Base-by-base conservation (phyloP, 805 yeast species). In the Cyberlindnera suaveolens region DNA sequence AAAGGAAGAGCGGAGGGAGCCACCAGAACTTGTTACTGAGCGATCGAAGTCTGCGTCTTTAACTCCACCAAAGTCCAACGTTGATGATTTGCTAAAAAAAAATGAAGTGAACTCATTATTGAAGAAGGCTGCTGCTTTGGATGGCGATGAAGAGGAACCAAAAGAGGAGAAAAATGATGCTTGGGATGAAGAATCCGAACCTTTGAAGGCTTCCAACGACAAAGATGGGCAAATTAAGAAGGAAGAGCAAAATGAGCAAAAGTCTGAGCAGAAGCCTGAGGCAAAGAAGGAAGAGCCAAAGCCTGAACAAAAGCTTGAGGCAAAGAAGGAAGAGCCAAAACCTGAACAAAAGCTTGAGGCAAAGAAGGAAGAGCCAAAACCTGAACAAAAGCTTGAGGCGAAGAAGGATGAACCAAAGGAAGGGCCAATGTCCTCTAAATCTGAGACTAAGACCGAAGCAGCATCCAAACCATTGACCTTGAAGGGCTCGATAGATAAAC, bases 401-500 rank as follows among this genome's bases (percentile, higher is more conserved):
- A n/a, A n/a, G n/a, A 43, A 44, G 27, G 42, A 41, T 7, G 55
- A 51, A 31, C 47, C 54, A 14, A 16, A 48, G 48, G 55, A 47
- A 33, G 49, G 44, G 31, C 40, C 43, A 16, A 40, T 42, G 19
- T 38, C 44, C 33, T 29, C 31, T 8, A 49, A 39, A 23, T 9
- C 51, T 31, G 50, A 41, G 34, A 51, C 53, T 26, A 37, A 53
- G 3, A 27, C 38, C 38, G 41, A 31, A 3, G 23, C 36, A 9
- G 20, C 41, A 3, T 34, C 62, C 15, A 60, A 67, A 26, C 77
- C 85, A 16, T 72, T 84, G 29, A 84, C 89, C 1, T 68, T 85
- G 46, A 82, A 82, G 54, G 82, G 77, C 9, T 78, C 88, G 1
- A 81, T 85, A 29, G 91, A 82, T 50, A 81, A 75, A 49, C 67